phyloP scores from a whole-genome alignment of 208 protist species.

The Trypanosoma theileri region DNA sequence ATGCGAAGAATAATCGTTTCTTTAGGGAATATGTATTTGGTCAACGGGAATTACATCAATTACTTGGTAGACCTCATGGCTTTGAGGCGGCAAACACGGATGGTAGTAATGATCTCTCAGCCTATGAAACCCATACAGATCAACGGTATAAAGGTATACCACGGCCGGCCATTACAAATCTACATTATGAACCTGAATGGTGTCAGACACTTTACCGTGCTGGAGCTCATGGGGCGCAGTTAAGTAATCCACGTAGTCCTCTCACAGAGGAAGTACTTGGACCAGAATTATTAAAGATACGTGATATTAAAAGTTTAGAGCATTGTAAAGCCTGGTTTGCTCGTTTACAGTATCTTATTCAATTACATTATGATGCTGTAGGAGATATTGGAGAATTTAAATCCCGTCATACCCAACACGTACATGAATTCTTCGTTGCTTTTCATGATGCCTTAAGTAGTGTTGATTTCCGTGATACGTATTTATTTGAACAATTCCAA shows the following conservation, averaged over 20 bases:
- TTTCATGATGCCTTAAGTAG: constrained; percentile 87
- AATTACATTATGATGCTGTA: constrained; percentile 85
- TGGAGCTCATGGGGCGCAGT: constrained; percentile 52
- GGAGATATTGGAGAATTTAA: constrained; percentile 79
- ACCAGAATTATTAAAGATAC: constrained; percentile 62
- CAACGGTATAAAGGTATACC: constrained; percentile 74
- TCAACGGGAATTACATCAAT: constrained; percentile 71
- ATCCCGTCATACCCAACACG: constrained; percentile 81
- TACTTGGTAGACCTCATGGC: constrained; percentile 72
- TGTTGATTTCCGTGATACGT: constrained; percentile 83
- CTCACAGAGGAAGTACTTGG: constrained; percentile 74
- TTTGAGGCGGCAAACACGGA: constrained; percentile 63
- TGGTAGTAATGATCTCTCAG: constrained; percentile 55
- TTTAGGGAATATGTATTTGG: constrained; percentile 80
- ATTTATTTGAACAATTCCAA: constrained; percentile 67
- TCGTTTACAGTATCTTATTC: constrained; percentile 73
- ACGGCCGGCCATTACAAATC: constrained; percentile 73
- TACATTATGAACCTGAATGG: constrained; percentile 84
- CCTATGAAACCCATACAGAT: constrained; percentile 71
- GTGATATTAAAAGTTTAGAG: constrained; percentile 79
- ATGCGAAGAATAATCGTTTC: constrained; percentile 81
- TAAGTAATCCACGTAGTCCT: constrained; percentile 61
- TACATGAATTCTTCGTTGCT: constrained; percentile 87
- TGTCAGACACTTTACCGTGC: constrained; percentile 74
- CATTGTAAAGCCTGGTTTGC: constrained; percentile 89